Percentiles rank a stretch among this genome's conserved stretches.
phyloP scores from a whole-genome alignment of 139 green algal species.

The Chloropicon primus region DNA sequence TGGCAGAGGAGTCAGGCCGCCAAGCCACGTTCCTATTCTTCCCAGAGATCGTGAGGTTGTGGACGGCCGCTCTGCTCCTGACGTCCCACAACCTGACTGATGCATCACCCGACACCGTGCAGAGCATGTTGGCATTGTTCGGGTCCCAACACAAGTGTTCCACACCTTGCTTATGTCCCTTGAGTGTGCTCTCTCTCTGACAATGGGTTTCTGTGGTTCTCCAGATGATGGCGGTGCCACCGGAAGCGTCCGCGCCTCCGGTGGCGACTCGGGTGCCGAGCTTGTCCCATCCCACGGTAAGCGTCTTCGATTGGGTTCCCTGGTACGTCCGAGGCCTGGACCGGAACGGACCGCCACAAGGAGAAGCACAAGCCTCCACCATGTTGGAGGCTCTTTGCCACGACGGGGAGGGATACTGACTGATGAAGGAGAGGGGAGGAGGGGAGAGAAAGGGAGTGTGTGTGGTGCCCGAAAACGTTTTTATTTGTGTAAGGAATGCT shows the following conservation, averaged over 20 bases:
- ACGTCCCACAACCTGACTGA: constrained; percentile 1
- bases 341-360: background rate
- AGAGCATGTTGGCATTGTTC: background rate
- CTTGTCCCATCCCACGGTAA: background rate
- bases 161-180: constrained; percentile 1
- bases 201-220: background rate
- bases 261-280: background rate
- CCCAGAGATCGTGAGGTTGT: background rate
- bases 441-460: no score
- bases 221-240: background rate
- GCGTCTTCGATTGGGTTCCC: background rate
- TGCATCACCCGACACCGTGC: background rate
- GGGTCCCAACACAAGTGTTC: constrained; percentile 3
- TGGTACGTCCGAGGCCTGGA: background rate
- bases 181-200: background rate
- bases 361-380: no score
- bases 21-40: background rate
- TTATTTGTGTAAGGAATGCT: no score
- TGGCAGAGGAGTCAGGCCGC: background rate
- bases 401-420: no score
- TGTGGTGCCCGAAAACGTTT: no score
- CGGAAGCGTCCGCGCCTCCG: background rate
- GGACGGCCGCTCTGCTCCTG: background rate
- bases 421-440: no score
- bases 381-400: no score